Percentiles rank a stretch among this genome's conserved stretches.
Conservation (phyloP, 306 rosid genomes). For the Sphenostylis stenocarpa region DNA sequence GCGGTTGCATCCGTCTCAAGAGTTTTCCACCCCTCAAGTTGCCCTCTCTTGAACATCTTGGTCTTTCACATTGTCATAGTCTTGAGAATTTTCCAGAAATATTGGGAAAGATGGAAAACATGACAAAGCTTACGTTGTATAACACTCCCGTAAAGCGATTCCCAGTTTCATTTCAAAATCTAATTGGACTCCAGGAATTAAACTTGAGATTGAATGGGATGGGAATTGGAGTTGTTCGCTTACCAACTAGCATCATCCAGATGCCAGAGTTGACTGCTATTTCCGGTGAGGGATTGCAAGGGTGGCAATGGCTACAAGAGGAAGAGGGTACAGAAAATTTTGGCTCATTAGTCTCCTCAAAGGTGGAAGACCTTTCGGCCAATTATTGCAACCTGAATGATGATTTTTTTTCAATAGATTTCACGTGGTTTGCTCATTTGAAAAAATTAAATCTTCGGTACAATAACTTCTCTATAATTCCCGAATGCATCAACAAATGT, state of each 20-base stretch:
- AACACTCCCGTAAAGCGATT: neutral
- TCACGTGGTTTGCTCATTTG: neutral
- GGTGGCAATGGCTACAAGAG: neutral
- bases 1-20: neutral
- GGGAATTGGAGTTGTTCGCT: too few species aligned
- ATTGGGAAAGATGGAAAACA: neutral
- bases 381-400: neutral
- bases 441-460: too few species aligned
- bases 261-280: neutral
- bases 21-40: neutral
- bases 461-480: too few species aligned
- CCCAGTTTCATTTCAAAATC: neutral
- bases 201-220: too few species aligned
- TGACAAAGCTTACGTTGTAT: neutral
- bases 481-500: too few species aligned
- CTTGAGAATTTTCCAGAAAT: neutral
- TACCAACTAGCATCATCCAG: neutral
- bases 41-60: neutral
- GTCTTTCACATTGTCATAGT: neutral
- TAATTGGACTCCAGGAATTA: neutral
- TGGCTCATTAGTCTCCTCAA: neutral
- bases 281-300: fast-evolving
- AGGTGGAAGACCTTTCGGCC: neutral
- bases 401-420: neutral
- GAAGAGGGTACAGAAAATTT: neutral